A percentile compares a stretch with the other conserved stretches of the same genome.
Conservation (phyloP, 1,139 yeast genomes). For the Yamadazyma kanchanaburiensis region DNA sequence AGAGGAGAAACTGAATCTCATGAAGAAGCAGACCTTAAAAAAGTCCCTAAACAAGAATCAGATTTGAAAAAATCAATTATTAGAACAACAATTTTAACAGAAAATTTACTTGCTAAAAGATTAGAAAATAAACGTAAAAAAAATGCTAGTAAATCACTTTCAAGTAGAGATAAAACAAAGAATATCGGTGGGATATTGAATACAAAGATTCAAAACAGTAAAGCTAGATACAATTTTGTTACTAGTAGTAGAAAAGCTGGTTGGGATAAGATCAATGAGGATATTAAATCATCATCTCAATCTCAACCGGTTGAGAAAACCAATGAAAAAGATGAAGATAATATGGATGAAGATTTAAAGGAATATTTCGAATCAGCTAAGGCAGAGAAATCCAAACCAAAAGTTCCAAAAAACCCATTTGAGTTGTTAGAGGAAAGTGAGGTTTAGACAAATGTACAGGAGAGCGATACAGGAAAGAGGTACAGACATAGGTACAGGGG, state of each 20-base stretch:
- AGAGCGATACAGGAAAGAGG: too few relatives aligned
- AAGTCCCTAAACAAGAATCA: slow-evolving; percentile 54
- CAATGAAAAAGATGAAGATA: slow-evolving; percentile 19
- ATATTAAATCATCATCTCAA: slow-evolving; percentile 2
- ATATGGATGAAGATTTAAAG: slow-evolving; percentile 34
- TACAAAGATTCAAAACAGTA: slow-evolving; percentile 61
- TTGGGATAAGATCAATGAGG: slow-evolving; percentile 64
- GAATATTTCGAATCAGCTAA: slow-evolving; percentile 21
- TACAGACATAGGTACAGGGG: too few relatives aligned
- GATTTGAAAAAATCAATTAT: slow-evolving; percentile 56
- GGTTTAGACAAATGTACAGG: too few relatives aligned
- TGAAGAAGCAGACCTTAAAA: slow-evolving; percentile 48
- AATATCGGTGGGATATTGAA: slow-evolving; percentile 55
- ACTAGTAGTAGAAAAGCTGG: slow-evolving; percentile 63
- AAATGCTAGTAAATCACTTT: slow-evolving; percentile 28
- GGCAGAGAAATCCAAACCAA: background rate
- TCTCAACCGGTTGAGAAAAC: slow-evolving; percentile 1
- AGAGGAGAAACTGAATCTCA: slow-evolving; percentile 43
- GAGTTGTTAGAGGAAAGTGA: slow-evolving; percentile 7
- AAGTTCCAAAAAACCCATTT: slow-evolving; percentile 5
- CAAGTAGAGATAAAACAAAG: slow-evolving; percentile 44
- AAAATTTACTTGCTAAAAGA: slow-evolving; percentile 55
- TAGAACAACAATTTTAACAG: slow-evolving; percentile 67
- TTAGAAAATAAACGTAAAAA: slow-evolving; percentile 36
- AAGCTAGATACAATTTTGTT: slow-evolving; percentile 59